These are phyloP conservation scores for Nicotiana tabacum DNA, from an alignment of 257 asterid genomes.

Conservation along the genomic window DNA sequence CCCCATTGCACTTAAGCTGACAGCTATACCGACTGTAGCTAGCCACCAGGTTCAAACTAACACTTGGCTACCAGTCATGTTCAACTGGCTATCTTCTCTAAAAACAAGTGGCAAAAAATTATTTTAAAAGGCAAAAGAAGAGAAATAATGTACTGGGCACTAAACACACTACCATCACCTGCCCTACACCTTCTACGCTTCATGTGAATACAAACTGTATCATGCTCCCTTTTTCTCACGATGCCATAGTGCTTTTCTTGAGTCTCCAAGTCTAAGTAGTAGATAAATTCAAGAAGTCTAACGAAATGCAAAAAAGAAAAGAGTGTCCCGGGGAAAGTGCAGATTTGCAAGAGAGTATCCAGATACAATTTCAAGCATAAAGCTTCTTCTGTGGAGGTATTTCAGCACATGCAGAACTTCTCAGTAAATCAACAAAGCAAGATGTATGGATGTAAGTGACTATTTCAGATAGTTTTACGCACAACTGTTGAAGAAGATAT, in stretches of 20 bases:
- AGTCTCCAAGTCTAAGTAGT: background rate
- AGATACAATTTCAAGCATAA: background rate
- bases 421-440: background rate
- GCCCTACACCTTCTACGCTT: background rate
- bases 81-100: background rate
- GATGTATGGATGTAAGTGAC: background rate
- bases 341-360: background rate
- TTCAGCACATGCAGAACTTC: background rate
- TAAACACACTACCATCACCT: background rate
- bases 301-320: background rate
- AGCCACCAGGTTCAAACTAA: background rate
- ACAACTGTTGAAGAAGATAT: background rate
- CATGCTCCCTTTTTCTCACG: background rate
- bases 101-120: background rate
- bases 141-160: background rate
- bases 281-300: background rate
- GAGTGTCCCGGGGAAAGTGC: background rate
- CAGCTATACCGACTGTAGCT: background rate
- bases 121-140: background rate
- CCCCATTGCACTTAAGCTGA: background rate
- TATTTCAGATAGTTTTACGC: background rate
- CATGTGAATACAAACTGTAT: background rate
- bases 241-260: background rate
- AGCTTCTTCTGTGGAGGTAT: slow-evolving; percentile 1
- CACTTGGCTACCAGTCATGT: background rate